Conservation (phyloP, 169 alveolate species). For the Toxoplasma gondii region DNA sequence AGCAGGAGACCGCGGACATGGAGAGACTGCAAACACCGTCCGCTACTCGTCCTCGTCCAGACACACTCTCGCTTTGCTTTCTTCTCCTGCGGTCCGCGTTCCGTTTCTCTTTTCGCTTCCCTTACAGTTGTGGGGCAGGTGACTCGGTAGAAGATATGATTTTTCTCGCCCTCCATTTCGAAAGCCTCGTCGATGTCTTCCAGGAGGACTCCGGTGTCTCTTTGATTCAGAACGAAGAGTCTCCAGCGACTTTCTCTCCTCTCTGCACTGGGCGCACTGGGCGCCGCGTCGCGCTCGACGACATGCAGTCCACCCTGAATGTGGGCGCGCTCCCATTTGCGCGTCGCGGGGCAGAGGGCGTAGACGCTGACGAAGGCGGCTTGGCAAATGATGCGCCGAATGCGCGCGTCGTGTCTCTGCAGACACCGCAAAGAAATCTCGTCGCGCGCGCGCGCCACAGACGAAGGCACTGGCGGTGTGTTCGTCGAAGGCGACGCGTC, state of each 20-base stretch:
- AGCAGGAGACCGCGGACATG: too few relatives aligned
- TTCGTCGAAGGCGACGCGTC: neutral
- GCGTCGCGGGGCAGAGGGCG: neutral
- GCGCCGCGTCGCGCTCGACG: neutral
- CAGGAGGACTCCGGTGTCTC: neutral
- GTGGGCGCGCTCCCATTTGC: neutral
- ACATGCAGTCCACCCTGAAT: conserved; percentile 11
- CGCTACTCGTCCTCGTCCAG: neutral
- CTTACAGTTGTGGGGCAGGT: neutral
- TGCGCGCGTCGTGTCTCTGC: neutral
- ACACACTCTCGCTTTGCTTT: neutral
- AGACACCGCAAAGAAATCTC: conserved; percentile 8
- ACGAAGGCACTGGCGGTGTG: neutral
- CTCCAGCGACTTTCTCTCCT: neutral
- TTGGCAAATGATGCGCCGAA: neutral
- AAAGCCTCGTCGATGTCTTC: conserved; percentile 8
- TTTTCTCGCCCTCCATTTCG: conserved; percentile 26
- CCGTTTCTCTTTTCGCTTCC: neutral
- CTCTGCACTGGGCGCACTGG: neutral
- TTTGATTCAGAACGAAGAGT: conserved; percentile 3
- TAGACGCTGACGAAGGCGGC: conserved; percentile 5
- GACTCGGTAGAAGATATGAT: conserved; percentile 8
- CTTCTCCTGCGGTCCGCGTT: neutral
- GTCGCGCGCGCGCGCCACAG: conserved; percentile 34
- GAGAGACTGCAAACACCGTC: too few relatives aligned